Evolutionary conservation across 1,284 basidiomycete species (phyloP), one percentile per base, ranked within the genome.

Genomic region (Ceratobasidium sp.): DNA sequence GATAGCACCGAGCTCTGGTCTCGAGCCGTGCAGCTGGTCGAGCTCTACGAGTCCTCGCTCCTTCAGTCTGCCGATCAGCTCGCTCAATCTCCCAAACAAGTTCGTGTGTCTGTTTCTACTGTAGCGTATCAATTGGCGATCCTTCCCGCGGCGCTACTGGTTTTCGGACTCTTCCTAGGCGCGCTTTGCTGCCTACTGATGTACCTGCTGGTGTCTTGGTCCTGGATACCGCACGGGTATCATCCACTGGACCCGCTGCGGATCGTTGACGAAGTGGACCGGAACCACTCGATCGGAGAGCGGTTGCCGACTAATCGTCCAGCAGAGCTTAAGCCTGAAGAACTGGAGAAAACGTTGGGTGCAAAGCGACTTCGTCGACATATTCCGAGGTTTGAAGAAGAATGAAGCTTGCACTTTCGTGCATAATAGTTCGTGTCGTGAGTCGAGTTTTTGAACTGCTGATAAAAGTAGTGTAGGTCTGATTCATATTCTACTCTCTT

Each of bases 21-120:
- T 46, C 61, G 39, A 6, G 61, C 61, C 2, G 61, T 62, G 27
- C 61, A 46, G 22, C 61, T 62, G 5, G 61, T 62, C 61, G 61
- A 62, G 61, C 24, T 43, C 39, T 62, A 46, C 9, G 61, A 62
- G 14, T 46, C 39, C 4, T 41, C 61, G 9, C 61, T 62, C 14
- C 43, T 62, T 13, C 61, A 43, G 39, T 62, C 61, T 13, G 34
- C 61, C 24, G 22, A 24, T 1, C 61, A 46, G 39, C 43, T 43
- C 43, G 14, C 22, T 1, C 4, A 22, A 14, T 62, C 61, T 11
- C 4, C 39, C 13, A n/a, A 46, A 29, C 4, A 43, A 16, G 22
- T 62, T 16, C 14, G 41, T 29, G 39, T 43, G 11, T 22, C 16
- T 7, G 22, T 62, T 37, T 62, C 61, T 9, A 27, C 6, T 4